Conservation (phyloP, 2,329 filamentous ascomycete genomes). For the Thermomyces lanuginosus region DNA sequence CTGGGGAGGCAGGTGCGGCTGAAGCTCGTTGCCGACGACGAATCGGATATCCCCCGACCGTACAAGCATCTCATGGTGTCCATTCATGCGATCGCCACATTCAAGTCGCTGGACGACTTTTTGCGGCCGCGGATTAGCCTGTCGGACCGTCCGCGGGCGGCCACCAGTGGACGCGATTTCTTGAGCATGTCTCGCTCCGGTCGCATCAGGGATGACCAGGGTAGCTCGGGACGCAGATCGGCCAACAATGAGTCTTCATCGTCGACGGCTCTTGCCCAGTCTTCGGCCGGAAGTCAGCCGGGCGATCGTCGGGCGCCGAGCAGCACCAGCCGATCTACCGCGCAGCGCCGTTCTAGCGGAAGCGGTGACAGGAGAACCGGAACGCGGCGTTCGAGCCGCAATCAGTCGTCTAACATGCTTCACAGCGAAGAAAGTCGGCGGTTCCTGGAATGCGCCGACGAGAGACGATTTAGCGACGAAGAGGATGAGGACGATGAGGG, state of each 20-base stretch:
- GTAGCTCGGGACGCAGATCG: too few relatives aligned
- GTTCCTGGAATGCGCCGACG: slow-evolving; percentile 80
- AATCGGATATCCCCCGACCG: slow-evolving; percentile 70
- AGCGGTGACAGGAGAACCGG: slow-evolving; percentile 24
- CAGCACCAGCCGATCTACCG: too few relatives aligned
- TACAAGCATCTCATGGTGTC: slow-evolving; percentile 96
- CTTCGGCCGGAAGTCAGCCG: too few relatives aligned
- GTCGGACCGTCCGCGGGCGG: slow-evolving; percentile 53
- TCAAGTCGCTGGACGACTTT: slow-evolving; percentile 93
- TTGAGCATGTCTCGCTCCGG: too few relatives aligned
- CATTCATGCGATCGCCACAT: slow-evolving; percentile 94
- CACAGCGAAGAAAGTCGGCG: slow-evolving; percentile 49
- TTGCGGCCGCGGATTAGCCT: slow-evolving; percentile 74
- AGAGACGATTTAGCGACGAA: slow-evolving; percentile 62
- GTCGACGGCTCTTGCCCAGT: too few relatives aligned
- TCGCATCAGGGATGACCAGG: too few relatives aligned
- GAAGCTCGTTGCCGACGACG: slow-evolving; percentile 68
- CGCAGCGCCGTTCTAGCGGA: slow-evolving; percentile 19
- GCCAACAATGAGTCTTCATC: slow-evolving; percentile 21
- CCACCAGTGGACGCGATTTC: too few relatives aligned
- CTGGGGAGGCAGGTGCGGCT: slow-evolving; percentile 87
- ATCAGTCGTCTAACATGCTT: slow-evolving; percentile 38
- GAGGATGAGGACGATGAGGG: slow-evolving; percentile 44
- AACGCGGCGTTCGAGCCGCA: slow-evolving; percentile 48
- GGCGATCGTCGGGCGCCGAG: too few relatives aligned